Conservation (phyloP, 2,329 filamentous ascomycete genomes). For the Elsinoe arachidis region DNA sequence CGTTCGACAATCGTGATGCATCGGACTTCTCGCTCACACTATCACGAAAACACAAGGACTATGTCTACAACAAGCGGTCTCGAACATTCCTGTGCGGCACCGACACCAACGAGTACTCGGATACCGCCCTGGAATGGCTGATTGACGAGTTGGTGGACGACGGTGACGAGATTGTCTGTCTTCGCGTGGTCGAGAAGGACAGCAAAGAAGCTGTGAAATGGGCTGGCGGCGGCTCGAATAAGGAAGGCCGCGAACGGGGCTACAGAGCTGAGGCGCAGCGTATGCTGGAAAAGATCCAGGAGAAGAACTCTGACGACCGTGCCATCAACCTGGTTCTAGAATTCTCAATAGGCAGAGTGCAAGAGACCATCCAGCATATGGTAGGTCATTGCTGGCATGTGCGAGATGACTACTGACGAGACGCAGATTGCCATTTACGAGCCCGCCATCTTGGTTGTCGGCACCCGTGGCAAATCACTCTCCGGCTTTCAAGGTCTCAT, state of each 20-base stretch:
- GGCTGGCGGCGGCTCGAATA: conserved; percentile 44
- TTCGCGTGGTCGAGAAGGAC: conserved; percentile 80
- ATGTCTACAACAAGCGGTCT: conserved; percentile 69
- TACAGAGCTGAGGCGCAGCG: conserved; percentile 69
- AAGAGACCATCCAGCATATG: conserved; percentile 83
- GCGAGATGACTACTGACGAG: conserved; percentile 3
- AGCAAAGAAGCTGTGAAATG: conserved; percentile 49
- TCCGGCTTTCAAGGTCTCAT: conserved; percentile 80
- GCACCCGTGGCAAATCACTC: conserved; percentile 74
- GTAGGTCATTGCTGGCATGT: conserved; percentile 42
- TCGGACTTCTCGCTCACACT: conserved; percentile 70
- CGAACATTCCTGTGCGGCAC: conserved; percentile 86
- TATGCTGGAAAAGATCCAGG: conserved; percentile 66
- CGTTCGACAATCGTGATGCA: conserved; percentile 58
- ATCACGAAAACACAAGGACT: conserved; percentile 78
- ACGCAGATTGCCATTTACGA: conserved; percentile 80
- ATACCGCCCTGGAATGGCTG: conserved; percentile 86
- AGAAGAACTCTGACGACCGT: conserved; percentile 72
- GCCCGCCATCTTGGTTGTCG: conserved; percentile 82
- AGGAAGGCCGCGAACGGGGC: conserved; percentile 47
- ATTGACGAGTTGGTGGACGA: conserved; percentile 88
- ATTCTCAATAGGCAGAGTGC: conserved; percentile 80
- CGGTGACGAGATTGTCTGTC: conserved; percentile 85
- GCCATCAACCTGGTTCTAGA: conserved; percentile 80
- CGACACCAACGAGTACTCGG: conserved; percentile 84